Conservation (phyloP, 1,284 basidiomycete species). For the Vanrija sp. region DNA sequence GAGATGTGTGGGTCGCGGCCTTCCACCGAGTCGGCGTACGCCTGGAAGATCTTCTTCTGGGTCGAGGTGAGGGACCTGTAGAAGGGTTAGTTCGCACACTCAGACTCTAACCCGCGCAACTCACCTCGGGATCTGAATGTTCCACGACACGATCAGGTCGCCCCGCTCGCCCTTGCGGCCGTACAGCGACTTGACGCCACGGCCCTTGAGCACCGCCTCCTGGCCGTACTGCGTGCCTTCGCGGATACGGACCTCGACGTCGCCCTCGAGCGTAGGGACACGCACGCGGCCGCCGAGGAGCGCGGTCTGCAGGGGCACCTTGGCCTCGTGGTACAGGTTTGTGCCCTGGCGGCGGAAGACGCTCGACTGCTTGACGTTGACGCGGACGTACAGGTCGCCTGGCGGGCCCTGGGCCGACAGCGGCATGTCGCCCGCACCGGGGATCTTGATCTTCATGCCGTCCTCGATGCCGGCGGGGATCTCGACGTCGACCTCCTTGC, state of each 20-base stretch:
- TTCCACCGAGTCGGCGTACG: conserved; percentile 89
- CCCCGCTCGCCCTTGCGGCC: conserved; percentile 60
- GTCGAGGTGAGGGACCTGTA: conserved; percentile 70
- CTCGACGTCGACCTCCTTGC: conserved; percentile 74
- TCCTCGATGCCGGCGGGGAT: conserved; percentile 94
- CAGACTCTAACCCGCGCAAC: conserved; percentile 26
- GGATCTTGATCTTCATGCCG: conserved; percentile 86
- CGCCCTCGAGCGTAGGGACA: conserved; percentile 92
- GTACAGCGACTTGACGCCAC: conserved; percentile 73
- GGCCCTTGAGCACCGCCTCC: conserved; percentile 88
- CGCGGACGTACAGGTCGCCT: conserved; percentile 84
- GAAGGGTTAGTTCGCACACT: neutral
- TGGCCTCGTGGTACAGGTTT: conserved; percentile 86
- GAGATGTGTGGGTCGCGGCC: conserved; percentile 54
- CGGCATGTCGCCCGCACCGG: conserved; percentile 81
- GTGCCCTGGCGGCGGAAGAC: conserved; percentile 86
- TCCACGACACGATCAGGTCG: conserved; percentile 88
- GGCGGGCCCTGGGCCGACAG: conserved; percentile 67
- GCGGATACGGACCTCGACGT: conserved; percentile 91
- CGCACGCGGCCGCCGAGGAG: conserved; percentile 86
- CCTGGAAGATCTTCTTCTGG: conserved; percentile 82
- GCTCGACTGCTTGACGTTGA: conserved; percentile 78
- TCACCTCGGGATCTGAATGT: conserved; percentile 83
- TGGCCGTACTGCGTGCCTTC: conserved; percentile 93
- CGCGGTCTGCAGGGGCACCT: conserved; percentile 87